These are phyloP conservation scores for Dysphania ambrosioides DNA, from an alignment of 148 eudicot species.

Conservation along the genomic window DNA sequence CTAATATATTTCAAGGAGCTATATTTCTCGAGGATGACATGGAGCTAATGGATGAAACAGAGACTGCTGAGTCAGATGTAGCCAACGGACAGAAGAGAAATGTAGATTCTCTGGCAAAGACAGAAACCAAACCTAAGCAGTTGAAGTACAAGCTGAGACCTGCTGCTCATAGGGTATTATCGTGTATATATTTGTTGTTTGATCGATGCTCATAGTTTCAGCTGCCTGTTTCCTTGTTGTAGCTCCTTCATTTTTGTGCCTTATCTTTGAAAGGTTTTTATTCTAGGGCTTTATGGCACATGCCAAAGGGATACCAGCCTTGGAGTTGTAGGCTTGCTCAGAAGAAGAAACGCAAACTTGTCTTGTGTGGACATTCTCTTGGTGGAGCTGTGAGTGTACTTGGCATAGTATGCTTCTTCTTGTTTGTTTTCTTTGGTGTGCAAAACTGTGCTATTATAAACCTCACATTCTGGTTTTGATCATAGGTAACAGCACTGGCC, in stretches of 20 bases:
- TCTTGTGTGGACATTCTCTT: slow-evolving; percentile 97
- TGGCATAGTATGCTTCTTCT: slow-evolving; percentile 12
- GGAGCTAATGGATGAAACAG: slow-evolving; percentile 48
- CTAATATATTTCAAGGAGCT: slow-evolving; percentile 96
- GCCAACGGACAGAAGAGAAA: slow-evolving; percentile 37
- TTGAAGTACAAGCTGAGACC: slow-evolving; percentile 56
- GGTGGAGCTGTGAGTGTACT: slow-evolving; percentile 91
- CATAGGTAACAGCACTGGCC: slow-evolving; percentile 92
- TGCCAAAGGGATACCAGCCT: slow-evolving; percentile 98
- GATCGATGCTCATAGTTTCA: not conserved
- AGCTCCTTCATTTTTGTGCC: not conserved
- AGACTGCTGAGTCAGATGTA: slow-evolving; percentile 40
- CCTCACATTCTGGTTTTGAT: slow-evolving; percentile 14
- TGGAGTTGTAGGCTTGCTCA: slow-evolving; percentile 95
- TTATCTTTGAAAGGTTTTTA: slow-evolving; percentile 14
- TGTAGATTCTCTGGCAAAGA: slow-evolving; percentile 40
- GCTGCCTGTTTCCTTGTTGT: not conserved
- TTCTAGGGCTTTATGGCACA: slow-evolving; percentile 96
- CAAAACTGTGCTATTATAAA: not conserved
- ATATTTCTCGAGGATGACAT: slow-evolving; percentile 71
- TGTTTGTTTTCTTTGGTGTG: slow-evolving; percentile 9
- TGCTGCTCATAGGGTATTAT: slow-evolving; percentile 89
- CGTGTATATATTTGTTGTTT: slow-evolving; percentile 6
- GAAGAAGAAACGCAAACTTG: slow-evolving; percentile 88
- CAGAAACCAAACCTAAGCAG: slow-evolving; percentile 59